Percentiles rank a stretch among this genome's conserved stretches.
Conservation (phyloP, 768 basidiomycete species). For the Melanogaster broomeanus region DNA sequence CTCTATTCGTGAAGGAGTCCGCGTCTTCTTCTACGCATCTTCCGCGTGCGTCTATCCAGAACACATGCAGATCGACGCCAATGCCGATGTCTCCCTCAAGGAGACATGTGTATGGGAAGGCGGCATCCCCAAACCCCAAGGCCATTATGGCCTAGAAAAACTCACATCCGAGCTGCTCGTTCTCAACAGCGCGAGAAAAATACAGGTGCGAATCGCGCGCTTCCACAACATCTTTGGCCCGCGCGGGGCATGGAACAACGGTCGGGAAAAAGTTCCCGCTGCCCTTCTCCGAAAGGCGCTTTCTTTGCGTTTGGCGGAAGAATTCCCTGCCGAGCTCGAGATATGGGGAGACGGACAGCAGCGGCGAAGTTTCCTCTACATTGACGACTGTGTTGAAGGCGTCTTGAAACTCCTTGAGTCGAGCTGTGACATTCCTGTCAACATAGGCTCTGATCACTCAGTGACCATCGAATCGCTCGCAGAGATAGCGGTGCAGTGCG, state of each 20-base stretch:
- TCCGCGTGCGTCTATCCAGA: slow-evolving; percentile 62
- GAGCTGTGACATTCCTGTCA: slow-evolving; percentile 38
- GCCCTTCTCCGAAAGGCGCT: slow-evolving; percentile 56
- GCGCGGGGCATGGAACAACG: slow-evolving; percentile 51
- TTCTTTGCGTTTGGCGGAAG: slow-evolving; percentile 21
- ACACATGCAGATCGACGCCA: slow-evolving; percentile 35
- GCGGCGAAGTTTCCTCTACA: slow-evolving; percentile 56
- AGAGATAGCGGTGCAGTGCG: slow-evolving; percentile 36
- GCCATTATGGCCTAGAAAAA: slow-evolving; percentile 63
- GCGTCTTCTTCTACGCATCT: slow-evolving; percentile 54
- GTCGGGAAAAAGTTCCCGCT: slow-evolving; percentile 60
- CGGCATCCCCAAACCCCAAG: slow-evolving; percentile 47
- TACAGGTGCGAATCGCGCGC: slow-evolving; percentile 49
- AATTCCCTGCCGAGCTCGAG: slow-evolving; percentile 36
- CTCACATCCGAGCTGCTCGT: slow-evolving; percentile 50
- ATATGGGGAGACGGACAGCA: slow-evolving; percentile 61
- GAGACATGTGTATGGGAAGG: slow-evolving; percentile 47
- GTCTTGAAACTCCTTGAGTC: slow-evolving; percentile 45
- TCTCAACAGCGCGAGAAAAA: slow-evolving; percentile 27
- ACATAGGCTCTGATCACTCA: slow-evolving; percentile 52
- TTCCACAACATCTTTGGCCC: slow-evolving; percentile 65
- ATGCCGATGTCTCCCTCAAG: slow-evolving; percentile 41
- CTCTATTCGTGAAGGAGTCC: slow-evolving; percentile 37
- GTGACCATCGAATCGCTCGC: slow-evolving; percentile 46
- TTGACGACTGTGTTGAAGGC: slow-evolving; percentile 57